Evolutionary conservation across 305 asterid genomes (phyloP).

Genomic region (Solanum hybrid): DNA sequence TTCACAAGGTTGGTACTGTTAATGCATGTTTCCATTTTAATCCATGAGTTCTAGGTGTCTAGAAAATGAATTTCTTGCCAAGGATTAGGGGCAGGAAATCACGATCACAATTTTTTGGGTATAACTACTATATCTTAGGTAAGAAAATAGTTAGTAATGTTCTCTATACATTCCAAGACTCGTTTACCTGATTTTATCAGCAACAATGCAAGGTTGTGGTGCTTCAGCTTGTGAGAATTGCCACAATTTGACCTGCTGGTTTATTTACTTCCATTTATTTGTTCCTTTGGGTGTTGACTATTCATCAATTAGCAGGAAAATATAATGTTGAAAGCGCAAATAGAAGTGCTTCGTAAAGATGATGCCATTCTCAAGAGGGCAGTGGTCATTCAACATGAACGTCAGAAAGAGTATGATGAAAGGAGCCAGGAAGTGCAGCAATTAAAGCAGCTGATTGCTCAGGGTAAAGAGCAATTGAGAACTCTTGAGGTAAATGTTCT

Average conservation of each 20-base stretch:
- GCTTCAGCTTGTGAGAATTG: background rate
- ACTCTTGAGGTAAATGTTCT: constrained; percentile 58
- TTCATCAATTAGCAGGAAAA: constrained; percentile 44
- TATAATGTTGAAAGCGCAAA: constrained; percentile 54
- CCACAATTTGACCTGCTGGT: background rate
- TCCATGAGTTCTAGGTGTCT: background rate
- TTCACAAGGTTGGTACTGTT: constrained; percentile 39
- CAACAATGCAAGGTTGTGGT: background rate
- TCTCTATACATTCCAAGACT: background rate
- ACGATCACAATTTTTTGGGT: background rate
- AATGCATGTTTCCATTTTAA: background rate
- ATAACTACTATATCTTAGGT: background rate
- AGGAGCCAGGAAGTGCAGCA: constrained; percentile 59
- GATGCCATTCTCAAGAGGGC: constrained; percentile 77
- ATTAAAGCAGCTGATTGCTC: constrained; percentile 58
- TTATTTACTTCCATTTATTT: background rate
- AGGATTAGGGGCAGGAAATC: background rate
- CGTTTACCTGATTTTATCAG: background rate
- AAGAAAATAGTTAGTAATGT: background rate
- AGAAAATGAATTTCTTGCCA: background rate
- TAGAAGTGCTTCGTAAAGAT: constrained; percentile 44
- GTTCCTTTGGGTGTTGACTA: background rate
- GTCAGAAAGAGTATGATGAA: constrained; percentile 75
- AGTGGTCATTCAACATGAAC: constrained; percentile 78
- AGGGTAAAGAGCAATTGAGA: constrained; percentile 67